phyloP scores from a whole-genome alignment of 352 stramenopile species.

The Globisporangium lucens region DNA sequence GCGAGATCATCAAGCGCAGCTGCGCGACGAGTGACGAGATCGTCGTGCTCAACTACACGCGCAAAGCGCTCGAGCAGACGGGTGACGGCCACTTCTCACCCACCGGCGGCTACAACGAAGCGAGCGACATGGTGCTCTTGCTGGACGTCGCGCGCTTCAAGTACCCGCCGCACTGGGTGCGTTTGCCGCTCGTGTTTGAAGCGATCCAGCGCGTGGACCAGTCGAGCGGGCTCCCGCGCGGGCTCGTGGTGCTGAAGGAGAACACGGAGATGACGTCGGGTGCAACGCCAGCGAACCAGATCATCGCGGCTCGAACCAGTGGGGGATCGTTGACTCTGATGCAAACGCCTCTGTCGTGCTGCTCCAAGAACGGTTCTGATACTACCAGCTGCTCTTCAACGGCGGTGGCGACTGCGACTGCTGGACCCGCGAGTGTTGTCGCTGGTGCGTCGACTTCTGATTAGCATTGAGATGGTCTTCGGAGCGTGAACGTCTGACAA shows the following conservation, averaged over 20 bases:
- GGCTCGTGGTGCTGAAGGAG: constrained; percentile 11
- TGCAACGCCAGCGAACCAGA: constrained; percentile 3
- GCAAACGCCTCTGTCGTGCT: neutral
- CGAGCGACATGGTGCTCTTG: constrained; percentile 92
- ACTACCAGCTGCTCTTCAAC: neutral
- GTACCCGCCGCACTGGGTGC: constrained; percentile 91
- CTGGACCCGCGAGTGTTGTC: neutral
- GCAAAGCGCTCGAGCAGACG: constrained; percentile 91
- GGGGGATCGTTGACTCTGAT: neutral
- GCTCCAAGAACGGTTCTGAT: neutral
- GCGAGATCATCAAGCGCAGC: constrained; percentile 66
- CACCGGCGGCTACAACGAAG: constrained; percentile 92
- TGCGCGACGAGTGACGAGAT: constrained; percentile 77
- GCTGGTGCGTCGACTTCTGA: neutral
- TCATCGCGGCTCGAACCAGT: neutral
- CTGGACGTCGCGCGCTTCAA: constrained; percentile 96
- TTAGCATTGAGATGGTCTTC: neutral
- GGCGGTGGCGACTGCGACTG: neutral
- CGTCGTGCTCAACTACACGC: constrained; percentile 91
- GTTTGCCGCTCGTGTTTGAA: constrained; percentile 46
- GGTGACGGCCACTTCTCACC: constrained; percentile 97
- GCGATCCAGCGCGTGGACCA: constrained; percentile 48
- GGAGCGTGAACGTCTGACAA: neutral
- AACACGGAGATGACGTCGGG: constrained; percentile 7
- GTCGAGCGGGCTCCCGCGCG: constrained; percentile 37